phyloP scores from a whole-genome alignment of 345 rosid species.

The Balakata baccata region DNA sequence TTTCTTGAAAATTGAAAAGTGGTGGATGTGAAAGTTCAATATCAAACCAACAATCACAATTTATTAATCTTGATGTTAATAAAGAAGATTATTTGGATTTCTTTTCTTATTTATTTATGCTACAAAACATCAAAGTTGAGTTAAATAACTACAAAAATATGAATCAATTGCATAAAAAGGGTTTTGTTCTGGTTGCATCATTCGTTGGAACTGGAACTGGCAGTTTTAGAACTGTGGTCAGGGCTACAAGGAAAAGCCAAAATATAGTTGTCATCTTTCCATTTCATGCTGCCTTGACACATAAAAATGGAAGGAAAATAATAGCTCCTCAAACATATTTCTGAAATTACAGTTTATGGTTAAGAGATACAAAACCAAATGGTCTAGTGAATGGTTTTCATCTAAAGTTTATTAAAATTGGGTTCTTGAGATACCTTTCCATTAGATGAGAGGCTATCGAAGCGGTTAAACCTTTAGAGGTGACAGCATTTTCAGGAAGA shows the following conservation, averaged over 20 bases:
- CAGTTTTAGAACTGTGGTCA: too few relatives aligned
- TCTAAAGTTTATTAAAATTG: neutral
- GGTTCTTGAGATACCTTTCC: slow-evolving; percentile 2
- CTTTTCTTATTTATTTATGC: too few relatives aligned
- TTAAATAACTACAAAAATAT: too few relatives aligned
- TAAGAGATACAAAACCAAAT: neutral
- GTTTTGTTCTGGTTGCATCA: too few relatives aligned
- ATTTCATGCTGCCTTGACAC: neutral
- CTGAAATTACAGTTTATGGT: neutral
- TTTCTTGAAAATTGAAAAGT: too few relatives aligned
- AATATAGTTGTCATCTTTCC: neutral
- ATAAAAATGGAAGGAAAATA: neutral
- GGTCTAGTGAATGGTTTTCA: neutral
- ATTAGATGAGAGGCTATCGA: neutral
- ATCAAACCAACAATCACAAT: too few relatives aligned
- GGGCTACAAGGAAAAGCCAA: neutral
- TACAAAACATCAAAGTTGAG: too few relatives aligned
- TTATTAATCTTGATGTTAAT: too few relatives aligned
- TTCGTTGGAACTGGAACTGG: too few relatives aligned
- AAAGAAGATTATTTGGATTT: too few relatives aligned
- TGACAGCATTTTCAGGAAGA: neutral
- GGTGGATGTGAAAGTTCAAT: too few relatives aligned
- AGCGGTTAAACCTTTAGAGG: neutral
- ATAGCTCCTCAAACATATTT: neutral
- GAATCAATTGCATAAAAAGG: too few relatives aligned